Conservation (phyloP, 2,329 filamentous ascomycete species). For the Pleurostoma richardsiae region DNA sequence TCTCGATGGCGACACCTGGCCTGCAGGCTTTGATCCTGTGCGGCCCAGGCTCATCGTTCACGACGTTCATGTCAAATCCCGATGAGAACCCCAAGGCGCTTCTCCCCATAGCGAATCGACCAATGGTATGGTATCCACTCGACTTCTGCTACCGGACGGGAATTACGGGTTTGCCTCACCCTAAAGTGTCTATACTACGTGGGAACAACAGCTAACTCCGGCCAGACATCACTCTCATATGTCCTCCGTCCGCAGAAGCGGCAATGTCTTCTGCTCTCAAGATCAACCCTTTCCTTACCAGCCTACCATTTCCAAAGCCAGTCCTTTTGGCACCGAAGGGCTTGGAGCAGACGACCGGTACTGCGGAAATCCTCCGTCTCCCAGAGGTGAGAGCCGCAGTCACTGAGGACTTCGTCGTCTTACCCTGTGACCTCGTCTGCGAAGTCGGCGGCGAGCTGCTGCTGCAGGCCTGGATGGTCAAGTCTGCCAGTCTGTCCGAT, state of each 20-base stretch:
- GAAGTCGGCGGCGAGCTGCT: slow-evolving; percentile 80
- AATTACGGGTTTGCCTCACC: slow-evolving; percentile 55
- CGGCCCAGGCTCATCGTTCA: slow-evolving; percentile 75
- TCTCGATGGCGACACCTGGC: slow-evolving; percentile 66
- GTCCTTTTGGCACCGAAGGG: slow-evolving; percentile 71
- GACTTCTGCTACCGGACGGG: slow-evolving; percentile 82
- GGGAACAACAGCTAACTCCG: not conserved
- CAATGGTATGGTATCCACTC: slow-evolving; percentile 87
- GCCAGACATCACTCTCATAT: slow-evolving; percentile 59
- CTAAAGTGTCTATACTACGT: not conserved
- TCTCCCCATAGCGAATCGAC: slow-evolving; percentile 75
- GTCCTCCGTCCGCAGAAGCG: slow-evolving; percentile 58
- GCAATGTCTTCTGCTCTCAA: slow-evolving; percentile 67
- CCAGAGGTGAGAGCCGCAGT: slow-evolving; percentile 76
- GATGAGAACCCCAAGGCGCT: slow-evolving; percentile 79
- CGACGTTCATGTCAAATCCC: slow-evolving; percentile 76
- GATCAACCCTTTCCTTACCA: slow-evolving; percentile 73
- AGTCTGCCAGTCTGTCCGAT: slow-evolving; percentile 64
- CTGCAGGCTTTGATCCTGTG: slow-evolving; percentile 81
- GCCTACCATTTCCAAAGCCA: slow-evolving; percentile 66
- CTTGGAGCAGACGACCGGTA: slow-evolving; percentile 79
- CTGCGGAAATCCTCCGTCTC: slow-evolving; percentile 80
- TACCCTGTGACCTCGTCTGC: slow-evolving; percentile 92
- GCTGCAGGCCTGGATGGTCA: slow-evolving; percentile 88
- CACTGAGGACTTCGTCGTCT: slow-evolving; percentile 79